Base-by-base conservation (phyloP, 2,329 filamentous ascomycete genomes). In the Knufia fluminis region DNA sequence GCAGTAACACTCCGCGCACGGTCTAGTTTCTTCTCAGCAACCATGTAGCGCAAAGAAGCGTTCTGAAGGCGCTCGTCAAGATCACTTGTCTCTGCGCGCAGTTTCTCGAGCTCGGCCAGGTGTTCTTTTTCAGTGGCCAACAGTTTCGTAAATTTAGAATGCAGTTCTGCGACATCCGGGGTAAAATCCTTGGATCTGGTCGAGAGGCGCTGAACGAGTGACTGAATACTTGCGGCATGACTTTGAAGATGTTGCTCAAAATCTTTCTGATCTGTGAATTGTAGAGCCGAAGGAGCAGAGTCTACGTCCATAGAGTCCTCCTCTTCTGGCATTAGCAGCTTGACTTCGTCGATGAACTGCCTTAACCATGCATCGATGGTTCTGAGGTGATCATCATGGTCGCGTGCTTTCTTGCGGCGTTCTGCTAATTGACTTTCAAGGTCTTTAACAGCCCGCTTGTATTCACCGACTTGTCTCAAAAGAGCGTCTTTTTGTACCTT, bases 401-500 rank as follows among this genome's bases (percentile, higher is more conserved):
- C 82, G 54, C 79, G 76, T 24, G 85, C 80, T 62, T 81, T 79
- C 65, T 88, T 89, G 57, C 86, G 79, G 55, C 94, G 73, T 57
- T 94, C 86, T 63, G 83, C 83, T 54, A 96, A 73, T 62, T 86
- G 85, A 51, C 80, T 75, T 71, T 97, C 90, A 54, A 94, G 73
- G 35, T 85, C 85, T 51, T 78, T 76, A 65, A 89, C 90, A 65
- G 94, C 88, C 60, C 92, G 83, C 70, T 94, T 95, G 69, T 94
- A 96, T 69, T 97, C 92, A 64, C 89, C 86, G 89, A 98, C 95
- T 71, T 96, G 91, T 51, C 94, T 87, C 62, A 86, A 84, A 65
- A 98, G 95, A 56, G 92, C 92, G 72, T 95, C 92, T 71, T 97
- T 98, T 70, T 91, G 86, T 62, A 85, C 92, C 64, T 85, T 81